Percentiles rank a stretch among this genome's conserved stretches.
Conservation (phyloP, 2,329 filamentous ascomycete species). For the Exophiala lecanii-corni region DNA sequence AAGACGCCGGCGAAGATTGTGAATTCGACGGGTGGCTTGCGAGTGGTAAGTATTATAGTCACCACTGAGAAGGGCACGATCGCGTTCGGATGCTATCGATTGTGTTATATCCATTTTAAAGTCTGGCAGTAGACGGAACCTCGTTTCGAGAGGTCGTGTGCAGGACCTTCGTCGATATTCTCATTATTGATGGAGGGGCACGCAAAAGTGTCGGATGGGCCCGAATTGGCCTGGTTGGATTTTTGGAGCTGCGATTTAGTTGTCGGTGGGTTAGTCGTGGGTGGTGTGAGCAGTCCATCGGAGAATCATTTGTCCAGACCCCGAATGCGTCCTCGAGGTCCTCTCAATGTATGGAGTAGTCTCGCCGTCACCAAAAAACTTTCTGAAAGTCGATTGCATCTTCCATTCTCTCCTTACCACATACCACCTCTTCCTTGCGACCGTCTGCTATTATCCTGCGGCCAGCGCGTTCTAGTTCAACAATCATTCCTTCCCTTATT, state of each 20-base stretch:
- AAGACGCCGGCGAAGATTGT: conserved; percentile 78
- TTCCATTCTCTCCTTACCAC: background rate
- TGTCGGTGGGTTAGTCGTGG: too few relatives aligned
- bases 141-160: too few relatives aligned
- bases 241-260: too few relatives aligned
- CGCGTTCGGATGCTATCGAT: conserved; percentile 72
- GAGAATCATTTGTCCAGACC: background rate
- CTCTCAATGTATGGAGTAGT: background rate
- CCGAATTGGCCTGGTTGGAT: too few relatives aligned
- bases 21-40: conserved; percentile 74
- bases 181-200: background rate
- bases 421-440: background rate
- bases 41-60: conserved; percentile 82
- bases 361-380: background rate
- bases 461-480: too few relatives aligned
- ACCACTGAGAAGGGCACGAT: conserved; percentile 79
- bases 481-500: too few relatives aligned
- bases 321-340: background rate
- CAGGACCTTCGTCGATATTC: background rate
- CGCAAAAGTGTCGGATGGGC: too few relatives aligned
- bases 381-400: background rate
- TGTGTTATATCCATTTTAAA: conserved; percentile 84
- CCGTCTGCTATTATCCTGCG: too few relatives aligned
- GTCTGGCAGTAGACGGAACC: too few relatives aligned
- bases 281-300: background rate